phyloP scores from a whole-genome alignment of 345 rosid genomes.

The Salix exigua region DNA sequence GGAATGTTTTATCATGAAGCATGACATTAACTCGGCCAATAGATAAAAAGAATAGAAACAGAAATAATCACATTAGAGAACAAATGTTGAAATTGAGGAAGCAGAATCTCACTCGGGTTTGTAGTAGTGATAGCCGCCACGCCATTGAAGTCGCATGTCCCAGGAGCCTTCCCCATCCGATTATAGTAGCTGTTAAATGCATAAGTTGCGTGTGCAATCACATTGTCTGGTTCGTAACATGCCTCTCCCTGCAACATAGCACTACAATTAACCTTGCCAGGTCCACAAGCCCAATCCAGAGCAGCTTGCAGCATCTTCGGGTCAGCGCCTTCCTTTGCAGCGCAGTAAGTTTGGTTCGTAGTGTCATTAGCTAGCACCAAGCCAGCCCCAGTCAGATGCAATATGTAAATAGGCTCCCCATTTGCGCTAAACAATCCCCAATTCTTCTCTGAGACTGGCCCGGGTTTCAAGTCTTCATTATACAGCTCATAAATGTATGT shows the following conservation, averaged over 20 bases:
- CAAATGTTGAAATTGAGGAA: neutral
- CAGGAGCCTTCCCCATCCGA: slow-evolving; percentile 61
- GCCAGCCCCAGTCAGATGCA: slow-evolving; percentile 61
- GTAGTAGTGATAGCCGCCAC: slow-evolving; percentile 88
- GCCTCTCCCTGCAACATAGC: slow-evolving; percentile 70
- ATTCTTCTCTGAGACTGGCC: slow-evolving; percentile 74
- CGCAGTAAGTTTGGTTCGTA: slow-evolving; percentile 85
- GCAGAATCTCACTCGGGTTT: slow-evolving; percentile 68
- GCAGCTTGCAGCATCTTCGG: slow-evolving; percentile 94
- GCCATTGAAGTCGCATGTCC: slow-evolving; percentile 94
- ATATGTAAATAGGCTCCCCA: slow-evolving; percentile 65
- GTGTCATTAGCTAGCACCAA: slow-evolving; percentile 80
- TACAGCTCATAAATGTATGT: slow-evolving; percentile 94
- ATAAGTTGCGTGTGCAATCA: slow-evolving; percentile 65
- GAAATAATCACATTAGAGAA: neutral
- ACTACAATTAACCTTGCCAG: slow-evolving; percentile 90
- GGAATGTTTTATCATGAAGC: neutral
- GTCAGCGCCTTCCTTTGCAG: slow-evolving; percentile 70
- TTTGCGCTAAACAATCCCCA: slow-evolving; percentile 88
- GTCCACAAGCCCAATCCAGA: slow-evolving; percentile 98
- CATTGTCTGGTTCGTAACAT: slow-evolving; percentile 85
- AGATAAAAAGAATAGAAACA: neutral
- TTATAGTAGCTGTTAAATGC: slow-evolving; percentile 90
- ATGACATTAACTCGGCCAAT: neutral
- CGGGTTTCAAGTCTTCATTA: slow-evolving; percentile 80